A percentile compares a stretch with the other conserved stretches of the same genome.
phyloP scores from a whole-genome alignment of 805 yeast species.

The Kodamaea fukazawae region DNA sequence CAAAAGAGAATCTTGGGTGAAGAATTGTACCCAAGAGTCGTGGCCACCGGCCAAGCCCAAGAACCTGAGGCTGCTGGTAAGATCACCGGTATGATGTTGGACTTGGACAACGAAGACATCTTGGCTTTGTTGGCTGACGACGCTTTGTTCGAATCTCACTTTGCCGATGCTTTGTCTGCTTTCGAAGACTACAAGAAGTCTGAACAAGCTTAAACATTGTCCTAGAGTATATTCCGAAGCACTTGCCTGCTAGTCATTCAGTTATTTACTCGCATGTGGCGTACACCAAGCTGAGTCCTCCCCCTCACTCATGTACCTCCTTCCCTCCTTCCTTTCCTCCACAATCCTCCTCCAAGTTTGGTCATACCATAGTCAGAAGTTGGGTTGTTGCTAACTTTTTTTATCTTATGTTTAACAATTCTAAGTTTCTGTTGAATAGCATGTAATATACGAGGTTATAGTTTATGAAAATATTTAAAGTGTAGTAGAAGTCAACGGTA shows the following conservation, averaged over 20 bases:
- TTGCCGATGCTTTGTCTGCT: conserved; percentile 92
- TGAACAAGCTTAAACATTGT: conserved; percentile 19
- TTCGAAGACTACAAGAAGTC: conserved; percentile 84
- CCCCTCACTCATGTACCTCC: neutral
- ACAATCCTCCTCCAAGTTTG: neutral
- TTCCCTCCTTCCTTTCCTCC: neutral
- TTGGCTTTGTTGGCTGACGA: conserved; percentile 87
- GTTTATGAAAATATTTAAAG: conserved; percentile 2
- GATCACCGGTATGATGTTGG: conserved; percentile 98
- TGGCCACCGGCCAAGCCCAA: conserved; percentile 79
- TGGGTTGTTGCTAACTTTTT: conserved; percentile 9
- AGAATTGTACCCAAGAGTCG: conserved; percentile 90
- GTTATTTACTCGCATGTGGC: too few relatives aligned
- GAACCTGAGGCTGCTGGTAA: conserved; percentile 97
- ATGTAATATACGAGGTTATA: conserved; percentile 8
- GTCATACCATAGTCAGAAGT: too few relatives aligned
- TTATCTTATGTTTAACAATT: neutral
- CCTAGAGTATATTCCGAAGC: conserved; percentile 3
- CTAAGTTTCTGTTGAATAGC: conserved; percentile 5
- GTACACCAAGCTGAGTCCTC: too few relatives aligned
- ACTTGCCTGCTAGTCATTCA: neutral
- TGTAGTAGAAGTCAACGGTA: too few relatives aligned
- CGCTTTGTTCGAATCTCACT: conserved; percentile 82
- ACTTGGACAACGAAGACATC: conserved; percentile 89
- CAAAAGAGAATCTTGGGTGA: conserved; percentile 98